These are phyloP conservation scores for Sugiyamaella qingdaonensis DNA, from an alignment of 805 yeast species.

Conservation along the genomic window DNA sequence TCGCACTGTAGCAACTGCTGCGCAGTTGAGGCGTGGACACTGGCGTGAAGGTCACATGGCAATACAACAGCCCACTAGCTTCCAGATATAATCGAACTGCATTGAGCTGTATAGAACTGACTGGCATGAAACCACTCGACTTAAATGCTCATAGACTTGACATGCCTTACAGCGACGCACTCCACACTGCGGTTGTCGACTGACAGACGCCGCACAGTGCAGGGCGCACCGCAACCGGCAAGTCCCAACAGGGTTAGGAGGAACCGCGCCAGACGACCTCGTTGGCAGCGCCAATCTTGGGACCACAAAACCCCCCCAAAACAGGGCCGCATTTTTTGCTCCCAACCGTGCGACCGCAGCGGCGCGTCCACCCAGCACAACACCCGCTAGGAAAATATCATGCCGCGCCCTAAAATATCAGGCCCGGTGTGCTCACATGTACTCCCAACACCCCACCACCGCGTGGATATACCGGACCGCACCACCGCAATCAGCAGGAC, in stretches of 20 bases:
- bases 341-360: conserved; percentile 4
- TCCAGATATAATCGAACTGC: too few species aligned
- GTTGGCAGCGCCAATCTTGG: too few species aligned
- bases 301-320: conserved; percentile 1
- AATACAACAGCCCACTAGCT: too few species aligned
- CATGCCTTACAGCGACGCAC: too few species aligned
- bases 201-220: background rate
- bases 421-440: background rate
- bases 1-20: too few species aligned
- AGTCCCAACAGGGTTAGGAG: conserved; percentile 1
- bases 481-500: background rate
- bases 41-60: too few species aligned
- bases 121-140: too few species aligned
- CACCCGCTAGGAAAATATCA: conserved; percentile 8
- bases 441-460: background rate
- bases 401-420: conserved; percentile 1
- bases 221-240: background rate
- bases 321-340: background rate
- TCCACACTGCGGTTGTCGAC: too few species aligned
- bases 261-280: background rate
- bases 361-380: background rate
- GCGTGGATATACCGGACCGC: conserved; percentile 3
- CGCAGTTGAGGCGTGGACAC: too few species aligned
- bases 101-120: too few species aligned
- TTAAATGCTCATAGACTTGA: too few species aligned